Evolutionary conservation across 2,329 filamentous ascomycete genomes (phyloP), one percentile per base, ranked within the genome.

Genomic region (Fusarium sp.): DNA sequence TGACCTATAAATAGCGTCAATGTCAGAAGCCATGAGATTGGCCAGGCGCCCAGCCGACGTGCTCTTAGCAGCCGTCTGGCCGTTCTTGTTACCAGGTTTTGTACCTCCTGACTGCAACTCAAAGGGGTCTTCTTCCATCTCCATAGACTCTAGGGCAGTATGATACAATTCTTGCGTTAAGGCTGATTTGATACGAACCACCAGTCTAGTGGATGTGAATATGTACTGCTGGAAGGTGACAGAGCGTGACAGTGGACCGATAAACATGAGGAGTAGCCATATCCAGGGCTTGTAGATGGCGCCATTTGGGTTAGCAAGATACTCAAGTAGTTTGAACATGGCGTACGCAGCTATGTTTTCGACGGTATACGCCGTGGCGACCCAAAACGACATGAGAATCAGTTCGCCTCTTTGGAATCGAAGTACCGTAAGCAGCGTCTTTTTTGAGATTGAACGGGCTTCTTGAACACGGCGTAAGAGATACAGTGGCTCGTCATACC

Each of bases 101-200:
- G 40, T 54, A 25, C 40, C 47, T 26, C 43, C 42, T n/a, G 58
- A 45, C 24, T 72, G 64, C 52, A 69, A 25, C 46, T 75, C 72
- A 57, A 83, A 82, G 1, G 79, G 77, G 47, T 85, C 82, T n/a
- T 85, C 81, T 43, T 86, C 81, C 38, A 86, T 74, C 56, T 85
- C 83, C 81, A 84, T 84, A 1, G 83, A 86, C 8, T 75, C 76
- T 65, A 86, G 77, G 3, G 84, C 83, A 40, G 79, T 81, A 59
- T 81, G 80, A 62, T 87, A 87, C 9, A 87, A 76, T 68, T 87
- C 85, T 63, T 86, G 84, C 0, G 83, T 85, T 54, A 87, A 76
- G 26, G 81, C 83, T 26, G 83, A 79, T 65, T 85, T 85, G 52
- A 86, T 73, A 25, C 85, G 81, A 32, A 86, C 83, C 31, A 85